Evolutionary conservation across 495 filamentous ascomycete genomes (phyloP).

Genomic region (Aspergillus leporis): DNA sequence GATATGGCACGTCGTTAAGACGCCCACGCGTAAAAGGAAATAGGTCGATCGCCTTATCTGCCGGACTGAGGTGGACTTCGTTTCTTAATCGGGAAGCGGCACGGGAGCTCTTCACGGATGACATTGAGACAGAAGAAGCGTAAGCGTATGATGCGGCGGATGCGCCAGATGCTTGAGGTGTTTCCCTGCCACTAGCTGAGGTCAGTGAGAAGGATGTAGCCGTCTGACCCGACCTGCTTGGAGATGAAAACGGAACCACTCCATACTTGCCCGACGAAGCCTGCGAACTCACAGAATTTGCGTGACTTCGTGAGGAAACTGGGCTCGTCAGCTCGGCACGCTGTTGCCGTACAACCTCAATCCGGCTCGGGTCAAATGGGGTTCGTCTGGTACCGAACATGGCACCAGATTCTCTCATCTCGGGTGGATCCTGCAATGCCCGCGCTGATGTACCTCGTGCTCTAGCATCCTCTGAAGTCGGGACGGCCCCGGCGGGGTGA

Average conservation of each 20-base stretch:
- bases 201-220: constrained; percentile 48
- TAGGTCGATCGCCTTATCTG: constrained; percentile 59
- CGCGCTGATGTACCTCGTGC: constrained; percentile 32
- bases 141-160: constrained; percentile 38
- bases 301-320: constrained; percentile 61
- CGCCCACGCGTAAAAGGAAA: constrained; percentile 71
- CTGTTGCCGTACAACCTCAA: constrained; percentile 50
- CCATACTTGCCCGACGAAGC: constrained; percentile 47
- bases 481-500: constrained; percentile 68
- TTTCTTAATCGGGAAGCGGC: constrained; percentile 75
- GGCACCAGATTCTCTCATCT: constrained; percentile 31
- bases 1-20: constrained; percentile 78
- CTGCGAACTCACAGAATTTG: constrained; percentile 59
- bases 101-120: constrained; percentile 62
- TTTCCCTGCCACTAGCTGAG: constrained; percentile 35
- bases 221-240: constrained; percentile 45
- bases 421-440: constrained; percentile 37
- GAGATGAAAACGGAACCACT: constrained; percentile 38
- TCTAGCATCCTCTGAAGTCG: constrained; percentile 70
- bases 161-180: constrained; percentile 40
- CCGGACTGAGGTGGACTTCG: constrained; percentile 70
- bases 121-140: constrained; percentile 60
- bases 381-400: constrained; percentile 28
- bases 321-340: constrained; percentile 63
- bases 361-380: constrained; percentile 43